A percentile compares a stretch with the other conserved stretches of the same genome.
Conservation (phyloP, 306 rosid genomes). For the Elaeagnus macrophylla region DNA sequence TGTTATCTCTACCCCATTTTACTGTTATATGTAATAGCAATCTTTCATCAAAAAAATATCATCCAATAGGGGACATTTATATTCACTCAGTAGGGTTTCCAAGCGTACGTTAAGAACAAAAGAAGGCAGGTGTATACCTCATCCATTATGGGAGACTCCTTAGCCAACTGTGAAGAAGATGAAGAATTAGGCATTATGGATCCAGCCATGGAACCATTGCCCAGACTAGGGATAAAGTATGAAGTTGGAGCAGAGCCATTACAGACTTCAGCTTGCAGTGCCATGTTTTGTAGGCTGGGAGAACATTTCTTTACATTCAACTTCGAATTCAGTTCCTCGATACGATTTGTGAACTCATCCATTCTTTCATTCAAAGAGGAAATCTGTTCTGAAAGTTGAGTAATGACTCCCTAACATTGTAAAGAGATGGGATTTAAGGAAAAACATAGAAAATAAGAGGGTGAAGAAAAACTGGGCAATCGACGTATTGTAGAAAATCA, state of each 20-base stretch:
- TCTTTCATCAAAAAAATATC: no score
- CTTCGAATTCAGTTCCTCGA: conserved; percentile 83
- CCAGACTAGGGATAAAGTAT: conserved; percentile 50
- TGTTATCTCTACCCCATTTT: no score
- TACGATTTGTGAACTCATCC: conserved; percentile 75
- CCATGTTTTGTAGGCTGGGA: conserved; percentile 70
- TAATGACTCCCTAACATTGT: conserved; percentile 43
- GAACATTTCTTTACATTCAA: conserved; percentile 40
- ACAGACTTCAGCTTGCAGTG: conserved; percentile 68
- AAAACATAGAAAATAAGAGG: not conserved
- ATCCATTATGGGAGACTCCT: conserved; percentile 61
- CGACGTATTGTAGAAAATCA: conserved; percentile 7
- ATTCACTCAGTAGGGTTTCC: not conserved
- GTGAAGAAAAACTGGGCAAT: conserved; percentile 6
- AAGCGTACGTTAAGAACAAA: not conserved
- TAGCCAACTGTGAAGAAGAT: conserved; percentile 63
- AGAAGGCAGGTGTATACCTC: conserved; percentile 42
- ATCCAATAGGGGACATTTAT: no score
- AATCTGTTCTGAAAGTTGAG: conserved; percentile 81
- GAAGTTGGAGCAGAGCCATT: conserved; percentile 82
- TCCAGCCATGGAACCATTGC: conserved; percentile 63
- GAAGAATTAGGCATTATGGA: conserved; percentile 59
- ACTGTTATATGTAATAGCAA: no score
- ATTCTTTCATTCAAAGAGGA: conserved; percentile 86
- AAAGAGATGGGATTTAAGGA: conserved; percentile 5